A percentile compares a stretch with the other conserved stretches of the same genome.
Conservation (phyloP, 169 alveolate species). For the Prorocentrum cordatum region DNA sequence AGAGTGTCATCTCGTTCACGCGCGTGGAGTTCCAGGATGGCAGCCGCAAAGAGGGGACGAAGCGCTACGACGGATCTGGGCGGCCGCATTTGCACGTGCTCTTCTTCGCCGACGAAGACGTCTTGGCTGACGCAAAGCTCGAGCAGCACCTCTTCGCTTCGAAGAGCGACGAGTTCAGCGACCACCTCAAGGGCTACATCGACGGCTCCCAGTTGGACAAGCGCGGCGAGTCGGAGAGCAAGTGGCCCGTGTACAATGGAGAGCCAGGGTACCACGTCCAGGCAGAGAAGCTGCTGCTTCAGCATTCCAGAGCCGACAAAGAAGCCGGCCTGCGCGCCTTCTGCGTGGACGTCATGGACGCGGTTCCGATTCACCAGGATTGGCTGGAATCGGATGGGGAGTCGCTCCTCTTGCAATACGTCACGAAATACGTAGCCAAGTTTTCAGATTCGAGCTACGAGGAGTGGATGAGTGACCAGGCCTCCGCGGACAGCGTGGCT, state of each 20-base stretch:
- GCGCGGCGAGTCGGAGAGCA: too few relatives aligned
- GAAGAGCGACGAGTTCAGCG: too few relatives aligned
- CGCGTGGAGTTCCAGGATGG: too few relatives aligned
- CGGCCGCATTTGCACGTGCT: too few relatives aligned
- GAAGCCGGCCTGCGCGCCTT: background rate
- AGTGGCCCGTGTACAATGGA: background rate
- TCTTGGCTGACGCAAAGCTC: too few relatives aligned
- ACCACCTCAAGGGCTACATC: too few relatives aligned
- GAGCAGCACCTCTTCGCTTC: too few relatives aligned
- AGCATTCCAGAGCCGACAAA: background rate
- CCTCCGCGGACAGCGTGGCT: background rate
- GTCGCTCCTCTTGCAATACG: background rate
- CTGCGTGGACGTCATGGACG: background rate
- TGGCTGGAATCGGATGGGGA: background rate
- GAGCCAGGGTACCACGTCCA: background rate
- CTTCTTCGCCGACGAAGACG: too few relatives aligned
- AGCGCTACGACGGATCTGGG: too few relatives aligned
- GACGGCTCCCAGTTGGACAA: too few relatives aligned
- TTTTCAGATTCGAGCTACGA: background rate
- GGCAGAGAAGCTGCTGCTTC: background rate
- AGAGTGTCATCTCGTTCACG: too few relatives aligned
- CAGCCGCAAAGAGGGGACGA: too few relatives aligned
- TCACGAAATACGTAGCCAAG: background rate
- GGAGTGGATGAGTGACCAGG: background rate
- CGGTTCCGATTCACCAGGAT: background rate